Conservation (phyloP, 164 flowering plant genomes). For the Annona squamosa region DNA sequence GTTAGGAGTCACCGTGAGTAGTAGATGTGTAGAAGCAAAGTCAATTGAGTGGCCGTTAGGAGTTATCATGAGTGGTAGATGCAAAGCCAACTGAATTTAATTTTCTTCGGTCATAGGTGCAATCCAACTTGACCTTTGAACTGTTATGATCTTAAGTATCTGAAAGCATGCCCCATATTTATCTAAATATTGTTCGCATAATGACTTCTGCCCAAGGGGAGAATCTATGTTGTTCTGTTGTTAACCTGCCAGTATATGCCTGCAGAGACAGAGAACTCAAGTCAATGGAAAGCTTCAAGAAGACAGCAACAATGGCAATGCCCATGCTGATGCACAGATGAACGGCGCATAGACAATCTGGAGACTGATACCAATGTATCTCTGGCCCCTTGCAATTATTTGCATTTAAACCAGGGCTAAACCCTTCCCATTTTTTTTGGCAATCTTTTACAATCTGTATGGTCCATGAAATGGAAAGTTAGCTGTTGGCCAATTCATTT, state of each 20-base stretch:
- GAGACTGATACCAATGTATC: neutral
- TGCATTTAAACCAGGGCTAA: neutral
- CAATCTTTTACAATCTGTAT: neutral
- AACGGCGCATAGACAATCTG: constrained; percentile 34
- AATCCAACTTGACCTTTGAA: too few species aligned
- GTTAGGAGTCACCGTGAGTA: too few species aligned
- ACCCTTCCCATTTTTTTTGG: neutral
- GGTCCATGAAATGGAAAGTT: neutral
- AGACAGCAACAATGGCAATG: constrained; percentile 32
- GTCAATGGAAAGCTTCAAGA: constrained; percentile 70
- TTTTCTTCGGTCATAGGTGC: too few species aligned
- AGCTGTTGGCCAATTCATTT: neutral
- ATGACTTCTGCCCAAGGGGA: too few species aligned
- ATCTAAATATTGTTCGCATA: too few species aligned
- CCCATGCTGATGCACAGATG: constrained; percentile 44
- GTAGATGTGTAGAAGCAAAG: too few species aligned
- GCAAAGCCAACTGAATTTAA: too few species aligned
- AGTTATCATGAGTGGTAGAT: too few species aligned
- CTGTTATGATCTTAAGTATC: too few species aligned
- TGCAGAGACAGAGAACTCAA: constrained; percentile 71
- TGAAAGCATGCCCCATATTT: too few species aligned
- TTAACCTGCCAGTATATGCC: neutral
- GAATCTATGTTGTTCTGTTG: neutral
- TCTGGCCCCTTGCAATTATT: neutral
- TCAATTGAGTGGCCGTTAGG: too few species aligned